Evolutionary conservation across 306 rosid genomes (phyloP).

Genomic region (Cucurbita ficifolia): DNA sequence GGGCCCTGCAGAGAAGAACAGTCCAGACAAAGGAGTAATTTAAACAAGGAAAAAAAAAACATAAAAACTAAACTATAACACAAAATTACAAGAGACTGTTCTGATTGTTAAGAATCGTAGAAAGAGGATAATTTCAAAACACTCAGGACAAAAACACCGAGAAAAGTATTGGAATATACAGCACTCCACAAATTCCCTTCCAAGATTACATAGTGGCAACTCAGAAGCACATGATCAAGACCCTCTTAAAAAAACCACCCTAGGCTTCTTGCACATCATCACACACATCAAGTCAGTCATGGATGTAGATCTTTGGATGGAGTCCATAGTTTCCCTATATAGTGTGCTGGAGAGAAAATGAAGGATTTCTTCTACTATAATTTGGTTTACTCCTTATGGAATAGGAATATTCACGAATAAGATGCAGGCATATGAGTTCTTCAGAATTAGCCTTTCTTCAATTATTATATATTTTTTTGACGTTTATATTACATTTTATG

Average conservation of each 20-base stretch:
- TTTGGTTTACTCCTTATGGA: background rate
- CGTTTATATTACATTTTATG: conserved; percentile 5
- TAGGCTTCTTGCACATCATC: background rate
- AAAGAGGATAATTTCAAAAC: background rate
- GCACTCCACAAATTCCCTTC: background rate
- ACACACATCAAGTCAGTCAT: background rate
- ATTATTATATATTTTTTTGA: conserved; percentile 4
- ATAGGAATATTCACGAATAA: background rate
- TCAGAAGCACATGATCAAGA: background rate
- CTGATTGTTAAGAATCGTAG: background rate
- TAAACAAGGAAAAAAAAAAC: background rate
- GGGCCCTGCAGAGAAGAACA: background rate
- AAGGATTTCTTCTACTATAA: background rate
- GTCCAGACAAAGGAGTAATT: background rate
- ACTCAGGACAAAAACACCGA: background rate
- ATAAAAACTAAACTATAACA: background rate
- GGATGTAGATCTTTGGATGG: background rate
- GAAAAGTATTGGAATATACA: background rate
- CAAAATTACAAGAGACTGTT: background rate
- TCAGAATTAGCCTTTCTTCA: background rate
- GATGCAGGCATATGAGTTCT: background rate
- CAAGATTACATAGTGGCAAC: background rate
- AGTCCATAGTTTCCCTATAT: background rate
- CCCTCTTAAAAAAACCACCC: background rate
- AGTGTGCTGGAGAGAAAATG: background rate